Base-by-base conservation (phyloP, 805 yeast genomes). In the Kockiozyma suomiensis region DNA sequence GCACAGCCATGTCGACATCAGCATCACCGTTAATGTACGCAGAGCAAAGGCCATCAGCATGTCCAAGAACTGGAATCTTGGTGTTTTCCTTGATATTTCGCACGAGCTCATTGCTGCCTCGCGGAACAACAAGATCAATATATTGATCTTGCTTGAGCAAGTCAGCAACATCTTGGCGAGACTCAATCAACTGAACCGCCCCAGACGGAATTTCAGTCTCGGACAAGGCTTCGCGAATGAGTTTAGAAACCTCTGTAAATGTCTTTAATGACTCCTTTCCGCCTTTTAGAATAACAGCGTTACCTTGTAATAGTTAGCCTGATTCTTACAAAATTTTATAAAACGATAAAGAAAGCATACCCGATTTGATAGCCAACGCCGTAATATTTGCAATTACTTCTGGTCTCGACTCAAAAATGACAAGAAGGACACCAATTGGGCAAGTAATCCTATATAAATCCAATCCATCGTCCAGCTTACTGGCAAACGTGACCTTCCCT, bases 381-480 rank as follows among this genome's bases (percentile, higher is more conserved):
- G 97, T 87, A 70, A 94, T 94, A 72, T 94, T 96, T 56, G 99
- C 99, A 77, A 94, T 94, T 10, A 94, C 99, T 73, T 94, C 99
- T 40, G 99, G 99, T 70, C 99, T 83, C 32, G 96, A 85, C 75
- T 94, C 99, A 73, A 94, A 94, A 56, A 94, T 96, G 48, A 94
- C 91, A 62, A 94, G 78, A 47, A 94, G 75, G 0, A 90, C 97
- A 19, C 99, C 99, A 4, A 94, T 91, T 13, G 99, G 99, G 28
- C 97, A 88, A 4, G 97, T 87, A 12, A 93, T 81, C 70, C 97
- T 79, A 74, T 85, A 87, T 61, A 94, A 77, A 52, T 85, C 87
- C 65, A 94, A 81, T n/a, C 90, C 96, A 55, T 90, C 96, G 72
- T 94, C 99, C 33, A 94, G 78, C 73, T 90, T 84, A 45, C 86